Conservation (phyloP, 208 protist species). For the Acanthamoeba quina region DNA sequence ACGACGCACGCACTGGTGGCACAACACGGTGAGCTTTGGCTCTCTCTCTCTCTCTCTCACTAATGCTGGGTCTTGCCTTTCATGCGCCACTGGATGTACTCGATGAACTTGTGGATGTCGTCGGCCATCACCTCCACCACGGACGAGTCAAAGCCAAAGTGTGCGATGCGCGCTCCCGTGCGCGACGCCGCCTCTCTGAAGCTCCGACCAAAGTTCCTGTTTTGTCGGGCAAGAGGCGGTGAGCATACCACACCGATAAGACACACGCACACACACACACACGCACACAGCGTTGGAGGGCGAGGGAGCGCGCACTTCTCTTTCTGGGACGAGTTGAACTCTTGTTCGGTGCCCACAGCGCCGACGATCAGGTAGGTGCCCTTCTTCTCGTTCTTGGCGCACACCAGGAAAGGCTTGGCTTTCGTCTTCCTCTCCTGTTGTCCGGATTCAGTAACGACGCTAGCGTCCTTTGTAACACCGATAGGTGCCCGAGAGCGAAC, state of each 20-base stretch:
- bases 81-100: constrained; percentile 69
- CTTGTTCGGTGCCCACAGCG: constrained; percentile 60
- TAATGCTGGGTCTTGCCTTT: constrained; percentile 4
- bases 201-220: constrained; percentile 68
- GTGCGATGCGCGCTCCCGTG: constrained; percentile 45
- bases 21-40: too few species aligned
- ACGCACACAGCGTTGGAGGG: not conserved
- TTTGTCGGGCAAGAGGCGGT: not conserved
- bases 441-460: not conserved
- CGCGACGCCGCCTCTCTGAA: constrained; percentile 65
- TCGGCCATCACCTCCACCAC: constrained; percentile 71
- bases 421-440: constrained; percentile 58
- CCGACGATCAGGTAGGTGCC: constrained; percentile 68
- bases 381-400: constrained; percentile 65
- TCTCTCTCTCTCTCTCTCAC: too few species aligned
- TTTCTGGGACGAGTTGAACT: constrained; percentile 64
- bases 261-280: not conserved
- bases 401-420: constrained; percentile 70
- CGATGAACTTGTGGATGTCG: constrained; percentile 62
- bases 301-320: constrained; percentile 15
- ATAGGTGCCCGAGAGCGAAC: too few species aligned
- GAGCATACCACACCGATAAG: not conserved
- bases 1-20: too few species aligned
- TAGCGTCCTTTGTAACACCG: too few species aligned
- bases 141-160: constrained; percentile 65